Base-by-base conservation (phyloP, 202 grass and related monocot species). In the Cymbopogon flexuosus region DNA sequence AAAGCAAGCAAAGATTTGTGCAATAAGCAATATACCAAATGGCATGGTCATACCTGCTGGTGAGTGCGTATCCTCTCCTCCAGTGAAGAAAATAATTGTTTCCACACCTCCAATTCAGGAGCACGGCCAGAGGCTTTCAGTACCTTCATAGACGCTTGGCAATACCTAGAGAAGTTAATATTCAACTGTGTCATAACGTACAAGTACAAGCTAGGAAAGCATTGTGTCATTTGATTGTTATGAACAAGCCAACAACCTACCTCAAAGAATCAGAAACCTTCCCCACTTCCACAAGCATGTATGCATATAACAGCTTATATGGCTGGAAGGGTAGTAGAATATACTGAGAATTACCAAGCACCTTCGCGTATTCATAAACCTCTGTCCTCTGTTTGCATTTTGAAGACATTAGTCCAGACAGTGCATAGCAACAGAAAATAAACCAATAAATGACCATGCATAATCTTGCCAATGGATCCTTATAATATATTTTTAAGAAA, bases 311-410 rank as follows among this genome's bases (percentile, higher is more conserved):
- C 62, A 99, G 86, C 80, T 99, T 99, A 82, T 99, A 99, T 39
- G 96, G 96, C 65, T 95, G 96, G 73, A 99, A 93, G 49, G 88
- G 87, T 75, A 91, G 88, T 29, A 99, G 84, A 49, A 91, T 90
- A 82, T 93, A 95, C 84, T 99, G 96, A 72, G 96, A 94, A 93
- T 99, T 99, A 43, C 92, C 92, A 49, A 91, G 88, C 80, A 99
- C 96, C 77, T 99, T 99, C 31, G 96, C 87, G 69, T 99, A 93
- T 72, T 99, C 96, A 84, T 99, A 99, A 46, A 95, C 73, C 69
- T 99, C 96, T 70, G 96, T 99, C 84, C 96, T 92, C 95, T 98
- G 87, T 83, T 79, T 73, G 58, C 31, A 70, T 78, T 84, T 87
- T 15, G 78, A 69, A 65, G 42, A 78, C 75, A 85, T 84, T 79